Base-by-base conservation (phyloP, 2,329 filamentous ascomycete species). In the Diatrype stigma region DNA sequence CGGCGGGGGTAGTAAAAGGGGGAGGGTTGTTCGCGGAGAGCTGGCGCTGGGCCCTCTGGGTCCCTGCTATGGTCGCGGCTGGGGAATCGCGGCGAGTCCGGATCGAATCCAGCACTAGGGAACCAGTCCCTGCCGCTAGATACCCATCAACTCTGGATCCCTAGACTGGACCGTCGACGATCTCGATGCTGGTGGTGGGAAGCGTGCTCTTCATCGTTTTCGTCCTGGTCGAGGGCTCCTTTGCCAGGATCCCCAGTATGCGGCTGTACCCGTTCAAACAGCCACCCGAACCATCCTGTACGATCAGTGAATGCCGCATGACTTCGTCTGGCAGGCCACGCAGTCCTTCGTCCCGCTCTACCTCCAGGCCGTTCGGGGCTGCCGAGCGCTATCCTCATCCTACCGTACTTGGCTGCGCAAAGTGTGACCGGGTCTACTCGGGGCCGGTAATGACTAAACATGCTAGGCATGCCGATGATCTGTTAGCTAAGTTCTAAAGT, bases 241-340 rank as follows among this genome's bases (percentile, higher is more conserved):
- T 61, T 17, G 59, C 58, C 11, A 53, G 50, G 17, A 49, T 60
- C 14, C 59, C 59, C 22, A 56, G 58, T 26, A 60, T 61, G 21
- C 56, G 57, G 17, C 21, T 58, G 7, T 54, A 50, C 2, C 45
- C 59, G 14, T 61, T 61, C 23, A 53, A 28, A 8, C 42, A 52
- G 26, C 14, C 48, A 11, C 57, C 59, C 52, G 51, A 2, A 50
- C 50, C 12, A 47, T 53, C 3, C 48, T 63, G 6, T 52, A 55
- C 35, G 14, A 57, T 6, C 54, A 58, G 28, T 56, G 54, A 42
- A 74, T 76, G 56, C 62, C 79, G 42, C 75, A 78, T 56, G 75
- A 78, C 60, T 67, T 71, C 16, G 76, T 78, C 14, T 79, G 75
- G 76, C 74, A 76, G 23, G 61, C 68, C 11, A 74, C 77, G 45